phyloP scores from a whole-genome alignment of 2,329 filamentous ascomycete genomes.

The Lachnellula arida region DNA sequence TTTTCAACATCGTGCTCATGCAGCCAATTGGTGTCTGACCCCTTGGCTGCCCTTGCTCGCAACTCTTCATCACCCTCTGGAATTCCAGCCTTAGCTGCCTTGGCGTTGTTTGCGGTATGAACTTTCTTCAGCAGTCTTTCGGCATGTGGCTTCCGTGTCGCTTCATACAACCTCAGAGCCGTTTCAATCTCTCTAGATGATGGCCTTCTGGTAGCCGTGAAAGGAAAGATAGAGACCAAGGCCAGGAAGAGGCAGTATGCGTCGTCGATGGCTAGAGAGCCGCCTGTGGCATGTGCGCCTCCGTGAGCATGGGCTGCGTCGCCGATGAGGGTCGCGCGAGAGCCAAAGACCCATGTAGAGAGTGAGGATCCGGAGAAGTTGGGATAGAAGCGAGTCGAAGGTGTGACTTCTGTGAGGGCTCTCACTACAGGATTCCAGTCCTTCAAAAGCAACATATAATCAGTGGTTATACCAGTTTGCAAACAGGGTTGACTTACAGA shows the following conservation, averaged over 20 bases:
- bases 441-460: slow-evolving; percentile 4
- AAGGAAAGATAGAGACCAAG: slow-evolving; percentile 13
- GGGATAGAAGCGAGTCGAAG: slow-evolving; percentile 33
- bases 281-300: slow-evolving; percentile 36
- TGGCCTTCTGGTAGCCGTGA: slow-evolving; percentile 11
- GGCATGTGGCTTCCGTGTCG: slow-evolving; percentile 33
- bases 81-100: slow-evolving; percentile 7
- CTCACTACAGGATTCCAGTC: slow-evolving; percentile 36
- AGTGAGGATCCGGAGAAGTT: slow-evolving; percentile 32
- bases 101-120: slow-evolving; percentile 7
- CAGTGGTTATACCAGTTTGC: neutral
- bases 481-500: slow-evolving; percentile 13
- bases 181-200: slow-evolving; percentile 11
- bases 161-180: slow-evolving; percentile 33
- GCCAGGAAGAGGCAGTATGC: slow-evolving; percentile 32
- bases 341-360: slow-evolving; percentile 29
- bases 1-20: slow-evolving; percentile 29
- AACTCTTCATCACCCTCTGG: slow-evolving; percentile 24
- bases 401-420: slow-evolving; percentile 31
- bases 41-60: slow-evolving; percentile 47
- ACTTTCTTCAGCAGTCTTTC: slow-evolving; percentile 26
- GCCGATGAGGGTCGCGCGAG: slow-evolving; percentile 32
- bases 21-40: slow-evolving; percentile 37
- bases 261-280: slow-evolving; percentile 37
- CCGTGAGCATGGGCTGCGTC: slow-evolving; percentile 38